Base-by-base conservation (phyloP, 371 early-diverging fungal genomes). In the Lichtheimia hyalospora region DNA sequence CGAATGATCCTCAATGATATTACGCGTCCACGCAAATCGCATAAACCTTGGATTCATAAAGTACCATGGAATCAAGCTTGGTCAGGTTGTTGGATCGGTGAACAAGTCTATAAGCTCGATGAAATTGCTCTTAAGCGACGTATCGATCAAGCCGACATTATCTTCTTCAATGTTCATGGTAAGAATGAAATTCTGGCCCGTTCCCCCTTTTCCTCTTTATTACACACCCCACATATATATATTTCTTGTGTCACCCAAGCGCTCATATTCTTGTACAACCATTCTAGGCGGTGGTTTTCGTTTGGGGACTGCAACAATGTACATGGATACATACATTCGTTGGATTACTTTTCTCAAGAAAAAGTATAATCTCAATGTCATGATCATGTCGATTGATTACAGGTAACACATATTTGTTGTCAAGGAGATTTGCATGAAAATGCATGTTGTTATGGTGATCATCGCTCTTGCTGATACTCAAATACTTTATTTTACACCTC, bases 31-130 rank as follows among this genome's bases (percentile, higher is more conserved):
- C 61, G 69, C 27, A 58, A 64, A 15, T 50, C 54, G 15, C 79
- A 78, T 61, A 73, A 71, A 40, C 64, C 68, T n/a, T 79, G 71
- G 73, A 79, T 79, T 23, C 69, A 66, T 52, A 71, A 75, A 50
- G 73, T 75, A 0, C 46, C 65, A 3, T 64, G 72, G 66, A 67
- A 70, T 27, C 56, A 61, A 3, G 73, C 65, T 43, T 75, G 79
- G 73, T 67, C 67, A 28, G 75, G 75, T 13, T 79, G 73, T 50
- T 79, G 79, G 79, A 69, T 75, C 28, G 79, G 75, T 12, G 72
- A 75, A 50, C 55, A 75, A 15, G 58, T 79, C 14, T 12, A 46
- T 16, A 52, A 62, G 1, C 44, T 75, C 6, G 66, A 69, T 49
- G 56, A 62, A 27, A 60, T 41, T 2, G 64, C 55, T 4, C 49